Evolutionary conservation across 2,329 filamentous ascomycete species (phyloP), one percentile per base, ranked within the genome.

Genomic region (Ceratocystis ficicola): DNA sequence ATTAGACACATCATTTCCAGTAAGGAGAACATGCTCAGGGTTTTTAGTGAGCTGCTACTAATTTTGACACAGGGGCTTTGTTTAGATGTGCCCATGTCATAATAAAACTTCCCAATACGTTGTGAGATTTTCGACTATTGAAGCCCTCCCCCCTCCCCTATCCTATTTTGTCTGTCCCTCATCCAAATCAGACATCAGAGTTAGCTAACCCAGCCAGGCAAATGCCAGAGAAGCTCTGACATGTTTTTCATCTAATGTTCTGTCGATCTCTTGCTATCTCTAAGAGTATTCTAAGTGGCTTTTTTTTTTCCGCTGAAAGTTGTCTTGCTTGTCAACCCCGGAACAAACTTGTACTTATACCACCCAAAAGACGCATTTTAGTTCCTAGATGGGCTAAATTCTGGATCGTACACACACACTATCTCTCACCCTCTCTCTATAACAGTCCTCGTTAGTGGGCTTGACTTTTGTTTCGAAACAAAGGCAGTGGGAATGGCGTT

Each of bases 21-120:
- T 32, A 57, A 57, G n/a, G 52, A 57, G 52, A 57, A 32, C 30
- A n/a, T 57, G 12, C n/a, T 57, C 25, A 57, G n/a, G 52, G 12
- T n/a, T 57, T 15, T 20, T 15, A 3, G 28, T 30, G 25, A 30
- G 25, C 28, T 57, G 52, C 12, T 57, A 10, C 52, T 57, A 57
- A 57, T 57, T 57, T 57, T 57, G 52, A 57, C 52, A n/a, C 28
- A 28, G 52, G 52, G 52, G 52, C 30, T 57, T 57, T 57, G 52
- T 7, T 57, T 57, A 32, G 52, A 57, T 57, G 52, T 57, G 25
- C 17, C 52, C 52, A n/a, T 32, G 52, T 17, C 30, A 57, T 57
- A 57, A 30, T 57, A 57, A n/a, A 7, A 4, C 52, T 57, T 57
- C 52, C 52, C 28, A 57, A 57, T 57, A 57, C 28, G 52, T n/a